These are phyloP conservation scores for Aspergillus tanneri DNA, from an alignment of 2,329 filamentous ascomycete genomes.

Conservation along the genomic window DNA sequence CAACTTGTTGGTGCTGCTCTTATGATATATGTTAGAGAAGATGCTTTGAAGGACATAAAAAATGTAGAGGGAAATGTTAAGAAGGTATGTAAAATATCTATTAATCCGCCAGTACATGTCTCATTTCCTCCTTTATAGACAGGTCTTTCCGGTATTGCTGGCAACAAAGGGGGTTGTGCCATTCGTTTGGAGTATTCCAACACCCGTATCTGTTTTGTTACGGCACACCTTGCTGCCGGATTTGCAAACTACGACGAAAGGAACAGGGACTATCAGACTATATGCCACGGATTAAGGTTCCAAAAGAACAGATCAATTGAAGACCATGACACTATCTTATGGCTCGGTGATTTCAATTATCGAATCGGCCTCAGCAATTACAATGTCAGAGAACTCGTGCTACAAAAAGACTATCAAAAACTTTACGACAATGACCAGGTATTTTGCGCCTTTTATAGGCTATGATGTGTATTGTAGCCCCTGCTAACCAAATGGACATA, in stretches of 20 bases:
- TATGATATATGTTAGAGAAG: conserved; percentile 83
- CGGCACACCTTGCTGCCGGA: conserved; percentile 90
- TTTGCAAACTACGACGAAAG: conserved; percentile 96
- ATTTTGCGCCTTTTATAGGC: conserved; percentile 15
- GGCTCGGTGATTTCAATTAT: conserved; percentile 98
- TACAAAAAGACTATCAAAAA: conserved; percentile 68
- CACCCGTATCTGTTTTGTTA: conserved; percentile 91
- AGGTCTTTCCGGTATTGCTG: conserved; percentile 93
- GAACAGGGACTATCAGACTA: conserved; percentile 89
- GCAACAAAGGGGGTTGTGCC: conserved; percentile 95
- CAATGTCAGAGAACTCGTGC: conserved; percentile 70
- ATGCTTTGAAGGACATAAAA: conserved; percentile 77
- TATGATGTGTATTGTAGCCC: not conserved
- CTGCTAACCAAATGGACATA: conserved; percentile 14
- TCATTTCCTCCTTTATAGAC: conserved; percentile 44
- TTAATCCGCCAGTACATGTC: conserved; percentile 29
- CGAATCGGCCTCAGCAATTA: conserved; percentile 83
- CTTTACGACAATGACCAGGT: conserved; percentile 91
- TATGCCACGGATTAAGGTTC: conserved; percentile 82
- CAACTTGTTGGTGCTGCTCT: conserved; percentile 93
- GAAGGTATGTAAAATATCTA: conserved; percentile 55
- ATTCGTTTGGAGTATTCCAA: conserved; percentile 94
- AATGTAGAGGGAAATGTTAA: conserved; percentile 96
- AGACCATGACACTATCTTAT: conserved; percentile 87
- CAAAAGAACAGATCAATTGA: conserved; percentile 88